Conservation (phyloP, 2,329 filamentous ascomycete genomes). For the Phoma sp. region DNA sequence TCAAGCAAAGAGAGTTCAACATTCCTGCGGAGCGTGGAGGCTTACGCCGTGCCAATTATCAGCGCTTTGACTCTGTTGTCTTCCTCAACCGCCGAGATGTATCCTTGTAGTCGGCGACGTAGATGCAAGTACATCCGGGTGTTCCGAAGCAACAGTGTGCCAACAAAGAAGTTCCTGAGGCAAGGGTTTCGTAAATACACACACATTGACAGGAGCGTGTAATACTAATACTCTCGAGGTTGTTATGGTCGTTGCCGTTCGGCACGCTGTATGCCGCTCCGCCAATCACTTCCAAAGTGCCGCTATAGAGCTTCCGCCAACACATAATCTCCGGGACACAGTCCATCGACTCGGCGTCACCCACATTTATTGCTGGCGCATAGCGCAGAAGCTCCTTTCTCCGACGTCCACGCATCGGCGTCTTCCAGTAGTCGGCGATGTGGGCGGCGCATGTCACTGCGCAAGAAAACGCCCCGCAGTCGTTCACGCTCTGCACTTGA, state of each 20-base stretch:
- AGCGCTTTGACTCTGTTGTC: neutral
- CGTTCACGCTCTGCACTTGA: neutral
- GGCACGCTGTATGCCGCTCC: neutral
- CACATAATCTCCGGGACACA: slow-evolving; percentile 11
- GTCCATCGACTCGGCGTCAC: slow-evolving; percentile 5
- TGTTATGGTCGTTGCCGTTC: neutral
- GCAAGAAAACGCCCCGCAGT: neutral
- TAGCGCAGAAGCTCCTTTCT: neutral
- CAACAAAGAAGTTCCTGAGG: too few species aligned
- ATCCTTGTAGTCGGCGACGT: slow-evolving; percentile 7
- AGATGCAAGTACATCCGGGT: neutral
- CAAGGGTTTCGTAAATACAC: too few species aligned
- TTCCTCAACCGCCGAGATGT: neutral
- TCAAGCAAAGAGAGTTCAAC: neutral
- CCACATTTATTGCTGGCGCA: slow-evolving; percentile 1
- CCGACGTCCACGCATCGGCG: neutral
- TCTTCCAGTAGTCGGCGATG: slow-evolving; percentile 7
- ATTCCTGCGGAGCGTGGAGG: neutral
- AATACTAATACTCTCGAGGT: neutral
- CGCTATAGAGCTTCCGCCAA: slow-evolving; percentile 1
- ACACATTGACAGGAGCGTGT: neutral
- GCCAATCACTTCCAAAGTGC: neutral
- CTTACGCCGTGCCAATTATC: neutral
- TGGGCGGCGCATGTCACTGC: neutral
- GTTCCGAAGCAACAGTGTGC: neutral